Percentiles rank a stretch among this genome's conserved stretches.
phyloP scores from a whole-genome alignment of 1,284 basidiomycete genomes.

The Stygiomarasmius scandens region DNA sequence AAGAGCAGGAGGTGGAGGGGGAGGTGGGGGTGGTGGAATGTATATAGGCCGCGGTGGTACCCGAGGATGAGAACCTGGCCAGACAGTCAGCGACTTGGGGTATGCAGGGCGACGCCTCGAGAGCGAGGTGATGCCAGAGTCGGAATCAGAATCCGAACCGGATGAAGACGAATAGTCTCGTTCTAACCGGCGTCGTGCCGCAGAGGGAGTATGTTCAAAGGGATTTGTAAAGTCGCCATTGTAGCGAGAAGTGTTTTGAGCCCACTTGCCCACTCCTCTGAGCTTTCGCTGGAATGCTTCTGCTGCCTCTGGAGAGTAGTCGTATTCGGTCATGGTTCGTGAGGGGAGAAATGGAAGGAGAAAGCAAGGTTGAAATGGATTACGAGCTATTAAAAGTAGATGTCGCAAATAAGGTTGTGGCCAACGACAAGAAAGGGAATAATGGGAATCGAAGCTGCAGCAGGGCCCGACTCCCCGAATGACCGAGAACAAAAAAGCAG shows the following conservation, averaged over 20 bases:
- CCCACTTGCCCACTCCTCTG: conserved; percentile 11
- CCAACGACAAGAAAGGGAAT: not conserved
- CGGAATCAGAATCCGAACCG: not conserved
- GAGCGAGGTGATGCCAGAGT: not conserved
- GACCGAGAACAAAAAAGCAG: not conserved
- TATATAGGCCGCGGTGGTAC: conserved; percentile 1
- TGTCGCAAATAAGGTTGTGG: not conserved
- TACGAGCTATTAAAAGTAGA: not conserved
- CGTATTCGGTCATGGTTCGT: conserved; percentile 17
- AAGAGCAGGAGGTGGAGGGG: not conserved
- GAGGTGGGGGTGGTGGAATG: not conserved
- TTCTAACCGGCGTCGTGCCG: not conserved
- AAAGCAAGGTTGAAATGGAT: not conserved
- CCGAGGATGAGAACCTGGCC: not conserved
- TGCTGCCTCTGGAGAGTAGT: conserved; percentile 16
- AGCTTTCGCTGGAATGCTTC: conserved; percentile 10
- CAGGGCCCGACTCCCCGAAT: not conserved
- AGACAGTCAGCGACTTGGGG: not conserved
- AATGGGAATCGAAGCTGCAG: not conserved
- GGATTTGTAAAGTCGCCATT: conserved; percentile 8
- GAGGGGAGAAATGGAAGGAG: not conserved
- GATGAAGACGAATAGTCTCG: not conserved
- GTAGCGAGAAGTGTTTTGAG: conserved; percentile 5
- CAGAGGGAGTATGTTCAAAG: conserved; percentile 7
- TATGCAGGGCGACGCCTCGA: conserved; percentile 1